These are phyloP conservation scores for Phaeosphaeria sp. DNA, from an alignment of 2,329 filamentous ascomycete species.

Conservation along the genomic window DNA sequence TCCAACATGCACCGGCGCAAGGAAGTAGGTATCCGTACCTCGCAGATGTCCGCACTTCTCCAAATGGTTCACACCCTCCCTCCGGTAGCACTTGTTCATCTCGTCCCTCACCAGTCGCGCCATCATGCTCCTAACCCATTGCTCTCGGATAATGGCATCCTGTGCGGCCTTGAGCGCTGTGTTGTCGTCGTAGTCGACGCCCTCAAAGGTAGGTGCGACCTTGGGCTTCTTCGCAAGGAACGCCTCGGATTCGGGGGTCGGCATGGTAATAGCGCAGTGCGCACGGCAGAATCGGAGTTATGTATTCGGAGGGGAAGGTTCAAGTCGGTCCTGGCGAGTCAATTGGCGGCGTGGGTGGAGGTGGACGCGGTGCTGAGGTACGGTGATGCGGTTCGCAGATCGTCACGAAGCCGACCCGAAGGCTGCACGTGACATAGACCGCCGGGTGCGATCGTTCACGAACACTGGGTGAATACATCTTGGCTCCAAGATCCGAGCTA, in stretches of 20 bases:
- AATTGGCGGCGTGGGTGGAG: conserved; percentile 21
- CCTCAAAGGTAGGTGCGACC: conserved; percentile 82
- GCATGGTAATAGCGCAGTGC: conserved; percentile 61
- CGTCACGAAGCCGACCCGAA: conserved; percentile 11
- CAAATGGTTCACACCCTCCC: conserved; percentile 84
- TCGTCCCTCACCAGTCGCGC: conserved; percentile 81
- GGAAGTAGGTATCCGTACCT: conserved; percentile 59
- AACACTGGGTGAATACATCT: no score
- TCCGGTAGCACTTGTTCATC: conserved; percentile 83
- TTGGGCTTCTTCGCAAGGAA: conserved; percentile 86
- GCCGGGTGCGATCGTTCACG: no score
- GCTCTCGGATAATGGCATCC: conserved; percentile 81
- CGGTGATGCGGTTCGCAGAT: background rate
- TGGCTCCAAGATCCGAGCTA: no score
- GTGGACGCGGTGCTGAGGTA: conserved; percentile 14
- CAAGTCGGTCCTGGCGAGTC: conserved; percentile 9
- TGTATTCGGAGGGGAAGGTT: background rate
- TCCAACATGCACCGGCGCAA: background rate
- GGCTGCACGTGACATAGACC: conserved; percentile 14
- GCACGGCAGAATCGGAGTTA: conserved; percentile 2
- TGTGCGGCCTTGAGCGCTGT: conserved; percentile 81
- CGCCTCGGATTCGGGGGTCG: conserved; percentile 79
- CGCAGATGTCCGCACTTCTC: conserved; percentile 84
- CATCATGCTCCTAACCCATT: conserved; percentile 93
- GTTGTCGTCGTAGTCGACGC: conserved; percentile 86